A percentile compares a stretch with the other conserved stretches of the same genome.
Evolutionary conservation across 2,329 filamentous ascomycete species (phyloP).

Genomic region (Diplodia mutila): DNA sequence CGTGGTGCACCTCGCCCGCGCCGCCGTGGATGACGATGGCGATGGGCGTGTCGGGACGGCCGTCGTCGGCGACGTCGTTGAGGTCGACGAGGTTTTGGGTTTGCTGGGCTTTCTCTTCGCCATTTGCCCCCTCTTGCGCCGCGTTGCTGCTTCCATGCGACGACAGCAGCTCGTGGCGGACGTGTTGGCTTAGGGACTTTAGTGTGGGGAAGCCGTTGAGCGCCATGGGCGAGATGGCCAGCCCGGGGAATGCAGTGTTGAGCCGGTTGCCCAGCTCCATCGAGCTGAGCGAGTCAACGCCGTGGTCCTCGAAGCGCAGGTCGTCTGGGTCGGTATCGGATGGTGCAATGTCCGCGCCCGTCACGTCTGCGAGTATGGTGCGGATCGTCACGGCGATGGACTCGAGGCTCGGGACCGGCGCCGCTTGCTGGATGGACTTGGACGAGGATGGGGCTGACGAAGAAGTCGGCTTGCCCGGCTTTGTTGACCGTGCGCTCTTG

Average conservation of each 20-base stretch:
- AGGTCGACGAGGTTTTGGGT: not conserved
- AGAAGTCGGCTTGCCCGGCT: too few species aligned
- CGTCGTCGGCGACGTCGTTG: not conserved
- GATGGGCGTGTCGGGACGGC: not conserved
- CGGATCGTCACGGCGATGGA: too few species aligned
- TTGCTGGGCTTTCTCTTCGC: too few species aligned
- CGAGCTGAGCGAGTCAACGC: not conserved
- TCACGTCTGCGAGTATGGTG: too few species aligned
- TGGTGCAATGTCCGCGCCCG: too few species aligned
- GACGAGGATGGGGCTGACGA: too few species aligned
- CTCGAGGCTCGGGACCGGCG: too few species aligned
- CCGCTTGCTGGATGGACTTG: too few species aligned
- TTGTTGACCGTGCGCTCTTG: too few species aligned
- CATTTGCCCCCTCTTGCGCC: too few species aligned
- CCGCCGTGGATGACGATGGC: not conserved
- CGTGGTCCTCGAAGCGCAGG: not conserved
- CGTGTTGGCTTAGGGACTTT: not conserved
- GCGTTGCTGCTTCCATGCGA: too few species aligned
- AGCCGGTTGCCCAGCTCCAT: not conserved
- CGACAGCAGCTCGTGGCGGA: not conserved
- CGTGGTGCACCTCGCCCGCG: not conserved
- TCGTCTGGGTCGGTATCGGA: not conserved
- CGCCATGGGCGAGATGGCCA: not conserved
- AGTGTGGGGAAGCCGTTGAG: not conserved
- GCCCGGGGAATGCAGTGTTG: not conserved